Conservation (phyloP, 2,329 filamentous ascomycete genomes). For the Claviceps sp. region DNA sequence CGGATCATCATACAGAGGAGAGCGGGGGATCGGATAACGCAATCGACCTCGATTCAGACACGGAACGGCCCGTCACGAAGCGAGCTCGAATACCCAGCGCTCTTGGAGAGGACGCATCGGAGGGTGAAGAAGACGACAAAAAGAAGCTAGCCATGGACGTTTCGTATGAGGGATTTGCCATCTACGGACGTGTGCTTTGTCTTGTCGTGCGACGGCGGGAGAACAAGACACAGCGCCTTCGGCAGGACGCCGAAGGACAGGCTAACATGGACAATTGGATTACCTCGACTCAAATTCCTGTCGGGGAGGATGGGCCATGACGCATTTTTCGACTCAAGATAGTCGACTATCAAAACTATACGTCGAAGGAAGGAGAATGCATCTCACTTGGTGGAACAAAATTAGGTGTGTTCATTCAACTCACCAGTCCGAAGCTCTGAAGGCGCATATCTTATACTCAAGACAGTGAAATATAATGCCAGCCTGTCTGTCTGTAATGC, state of each 20-base stretch:
- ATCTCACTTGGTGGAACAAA: background rate
- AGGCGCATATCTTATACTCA: background rate
- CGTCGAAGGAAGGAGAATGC: no score
- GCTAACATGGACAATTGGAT: constrained; percentile 79
- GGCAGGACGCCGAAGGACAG: constrained; percentile 36
- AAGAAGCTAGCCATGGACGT: constrained; percentile 83
- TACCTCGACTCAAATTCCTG: constrained; percentile 56
- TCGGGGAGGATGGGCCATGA: constrained; percentile 22
- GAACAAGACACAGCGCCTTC: constrained; percentile 22
- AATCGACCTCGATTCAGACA: constrained; percentile 26
- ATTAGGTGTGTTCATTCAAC: background rate
- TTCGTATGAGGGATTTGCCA: constrained; percentile 87
- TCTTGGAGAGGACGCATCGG: constrained; percentile 15
- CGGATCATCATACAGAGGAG: constrained; percentile 16
- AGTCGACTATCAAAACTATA: background rate
- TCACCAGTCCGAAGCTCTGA: background rate
- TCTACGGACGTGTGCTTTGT: constrained; percentile 86
- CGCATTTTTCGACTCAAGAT: background rate
- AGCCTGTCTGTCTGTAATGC: background rate
- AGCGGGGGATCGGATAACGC: constrained; percentile 21
- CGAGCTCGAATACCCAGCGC: constrained; percentile 23
- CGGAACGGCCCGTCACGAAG: constrained; percentile 31
- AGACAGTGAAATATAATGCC: background rate
- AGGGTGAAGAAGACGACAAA: constrained; percentile 55
- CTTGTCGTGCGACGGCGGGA: constrained; percentile 72